These are phyloP conservation scores for Volvariella volvacea DNA, from an alignment of 1,284 basidiomycete genomes.

Conservation along the genomic window DNA sequence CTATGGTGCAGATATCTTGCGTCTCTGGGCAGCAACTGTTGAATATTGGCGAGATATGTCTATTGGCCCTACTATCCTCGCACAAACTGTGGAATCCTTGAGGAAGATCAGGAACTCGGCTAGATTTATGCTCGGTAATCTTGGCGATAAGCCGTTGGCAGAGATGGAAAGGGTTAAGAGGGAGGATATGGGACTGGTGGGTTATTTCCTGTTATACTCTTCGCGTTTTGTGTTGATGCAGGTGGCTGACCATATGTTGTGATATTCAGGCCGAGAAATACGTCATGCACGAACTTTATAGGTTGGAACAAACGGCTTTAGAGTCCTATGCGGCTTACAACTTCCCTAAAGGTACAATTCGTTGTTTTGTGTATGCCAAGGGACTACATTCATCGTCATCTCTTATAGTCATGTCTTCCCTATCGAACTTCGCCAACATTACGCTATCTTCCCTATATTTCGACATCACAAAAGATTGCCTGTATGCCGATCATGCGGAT, in stretches of 20 bases:
- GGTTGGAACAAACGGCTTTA: constrained; percentile 61
- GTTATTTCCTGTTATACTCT: constrained; percentile 15
- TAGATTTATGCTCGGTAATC: constrained; percentile 86
- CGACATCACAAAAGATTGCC: constrained; percentile 84
- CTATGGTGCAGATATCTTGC: constrained; percentile 83
- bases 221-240: not conserved
- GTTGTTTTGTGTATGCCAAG: too few relatives aligned
- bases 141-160: constrained; percentile 36
- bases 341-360: constrained; percentile 72
- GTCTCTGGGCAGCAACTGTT: constrained; percentile 89
- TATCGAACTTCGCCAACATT: constrained; percentile 65
- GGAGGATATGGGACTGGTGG: constrained; percentile 57
- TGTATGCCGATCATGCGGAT: constrained; percentile 69
- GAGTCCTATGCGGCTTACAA: constrained; percentile 72
- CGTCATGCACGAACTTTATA: constrained; percentile 79
- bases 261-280: constrained; percentile 68
- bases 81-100: constrained; percentile 73
- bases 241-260: too few relatives aligned
- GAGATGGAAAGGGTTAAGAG: constrained; percentile 29
- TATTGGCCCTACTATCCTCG: constrained; percentile 75
- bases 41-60: constrained; percentile 89
- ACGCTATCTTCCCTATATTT: constrained; percentile 84
- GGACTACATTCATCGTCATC: too few relatives aligned
- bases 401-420: constrained; percentile 45
- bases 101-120: constrained; percentile 87